phyloP scores from a whole-genome alignment of 495 filamentous ascomycete genomes.

The Ascobolus immersus region DNA sequence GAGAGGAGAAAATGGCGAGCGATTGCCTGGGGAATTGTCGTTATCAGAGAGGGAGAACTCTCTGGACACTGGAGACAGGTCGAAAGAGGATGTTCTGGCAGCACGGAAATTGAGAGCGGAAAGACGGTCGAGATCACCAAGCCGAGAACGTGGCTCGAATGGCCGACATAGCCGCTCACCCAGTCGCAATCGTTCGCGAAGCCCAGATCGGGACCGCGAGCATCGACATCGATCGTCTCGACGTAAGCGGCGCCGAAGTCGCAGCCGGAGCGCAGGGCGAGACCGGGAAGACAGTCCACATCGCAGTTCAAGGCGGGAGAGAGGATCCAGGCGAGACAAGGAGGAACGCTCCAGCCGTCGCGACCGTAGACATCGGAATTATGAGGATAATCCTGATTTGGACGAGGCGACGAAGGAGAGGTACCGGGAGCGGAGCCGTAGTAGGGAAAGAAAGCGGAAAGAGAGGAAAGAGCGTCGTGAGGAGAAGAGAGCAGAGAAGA shows the following conservation, averaged over 20 bases:
- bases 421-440: not conserved
- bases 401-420: not conserved
- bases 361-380: not conserved
- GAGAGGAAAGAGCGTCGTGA: constrained; percentile 8
- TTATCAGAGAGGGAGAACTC: too few relatives aligned
- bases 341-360: not conserved
- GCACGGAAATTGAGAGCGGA: too few relatives aligned
- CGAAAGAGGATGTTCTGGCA: too few relatives aligned
- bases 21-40: constrained; percentile 4
- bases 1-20: constrained; percentile 8
- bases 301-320: constrained; percentile 7
- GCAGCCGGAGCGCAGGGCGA: constrained; percentile 5
- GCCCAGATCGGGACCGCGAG: too few relatives aligned
- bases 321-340: constrained; percentile 5
- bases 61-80: too few relatives aligned
- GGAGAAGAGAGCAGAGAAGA: constrained; percentile 6
- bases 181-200: constrained; percentile 3
- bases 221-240: too few relatives aligned
- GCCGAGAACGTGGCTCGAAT: not conserved
- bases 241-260: constrained; percentile 4
- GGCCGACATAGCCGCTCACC: constrained; percentile 6
- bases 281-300: too few relatives aligned
- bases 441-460: constrained; percentile 2
- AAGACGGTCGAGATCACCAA: constrained; percentile 10
- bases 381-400: not conserved